Evolutionary conservation across 2,329 filamentous ascomycete species (phyloP), one percentile per base, ranked within the genome.

Genomic region (Cercospora sesami): DNA sequence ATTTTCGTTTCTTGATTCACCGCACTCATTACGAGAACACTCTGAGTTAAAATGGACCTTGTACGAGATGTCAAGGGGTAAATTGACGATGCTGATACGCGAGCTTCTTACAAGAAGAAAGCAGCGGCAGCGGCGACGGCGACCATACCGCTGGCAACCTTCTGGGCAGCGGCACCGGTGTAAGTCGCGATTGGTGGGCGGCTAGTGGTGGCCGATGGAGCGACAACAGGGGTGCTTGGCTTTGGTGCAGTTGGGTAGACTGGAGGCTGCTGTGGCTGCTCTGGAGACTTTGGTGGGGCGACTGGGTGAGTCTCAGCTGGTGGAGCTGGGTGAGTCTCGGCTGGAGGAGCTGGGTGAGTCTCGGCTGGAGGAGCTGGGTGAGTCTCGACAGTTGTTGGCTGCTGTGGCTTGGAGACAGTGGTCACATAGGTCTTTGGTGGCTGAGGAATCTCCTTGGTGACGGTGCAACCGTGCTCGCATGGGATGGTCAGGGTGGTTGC

Each of bases 381-480:
- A 10, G 55, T 28, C 55, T 30, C 9, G 8, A 31, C 36, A 21
- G 62, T 64, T 2, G 62, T 58, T n/a, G 30, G 33, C 30, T 39
- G n/a, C 36, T 30, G 14, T 8, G 62, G 33, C 31, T 45, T 39
- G 36, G 30, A 31, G 9, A n/a, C 2, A 3, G 62, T 64, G 26
- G 31, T 42, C n/a, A 59, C 28, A n/a, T 33, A 31, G 10, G 55
- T 59, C 55, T 59, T 59, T n/a, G 33, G 23, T 18, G 57, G 48
- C 28, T 33, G 33, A 16, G 39, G n/a, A 53, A 58, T 45, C 31
- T 45, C 33, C 61, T 62, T 65, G 58, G 63, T 68, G 36, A 68
- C 61, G 4, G 51, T 58, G 48, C 66, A 68, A 12, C 66, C 66
- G 23, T 36, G 33, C 8, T 18, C 63, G 69, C 69, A 72, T 18